Evolutionary conservation across 164 flowering plant genomes (phyloP).

Genomic region (Vitis riparia): DNA sequence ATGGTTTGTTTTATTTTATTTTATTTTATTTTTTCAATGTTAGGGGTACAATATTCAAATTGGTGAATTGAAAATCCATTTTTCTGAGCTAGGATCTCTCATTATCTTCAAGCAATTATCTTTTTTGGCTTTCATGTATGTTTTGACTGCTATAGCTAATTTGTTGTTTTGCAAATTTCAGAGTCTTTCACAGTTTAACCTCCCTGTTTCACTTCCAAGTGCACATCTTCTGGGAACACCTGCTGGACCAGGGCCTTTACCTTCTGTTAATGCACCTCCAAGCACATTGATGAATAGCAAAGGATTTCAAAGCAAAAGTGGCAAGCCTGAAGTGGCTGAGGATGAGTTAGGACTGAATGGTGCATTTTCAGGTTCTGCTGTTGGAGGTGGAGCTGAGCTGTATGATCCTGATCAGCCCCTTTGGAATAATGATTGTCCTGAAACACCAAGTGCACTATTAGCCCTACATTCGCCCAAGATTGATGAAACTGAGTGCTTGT

Average conservation of each 20-base stretch:
- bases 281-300: conserved; percentile 37
- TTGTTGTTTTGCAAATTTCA: conserved; percentile 32
- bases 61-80: not conserved
- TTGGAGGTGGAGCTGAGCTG: conserved; percentile 61
- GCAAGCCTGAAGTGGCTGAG: conserved; percentile 45
- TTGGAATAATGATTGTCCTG: conserved; percentile 66
- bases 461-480: conserved; percentile 44
- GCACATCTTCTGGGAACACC: conserved; percentile 48
- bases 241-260: conserved; percentile 51
- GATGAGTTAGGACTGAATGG: conserved; percentile 44
- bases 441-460: conserved; percentile 47
- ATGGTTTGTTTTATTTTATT: not conserved
- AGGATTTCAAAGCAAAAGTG: conserved; percentile 38
- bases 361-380: conserved; percentile 33
- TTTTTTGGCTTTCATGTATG: not conserved
- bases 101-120: not conserved
- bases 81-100: not conserved
- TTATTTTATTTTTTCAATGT: too few species aligned
- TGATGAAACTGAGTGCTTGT: conserved; percentile 42
- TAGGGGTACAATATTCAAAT: not conserved
- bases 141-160: not conserved
- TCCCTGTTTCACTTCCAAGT: conserved; percentile 84
- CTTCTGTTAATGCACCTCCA: conserved; percentile 48
- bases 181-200: conserved; percentile 97
- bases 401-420: conserved; percentile 98